Evolutionary conservation across 805 yeast species (phyloP).

Genomic region (Saturnispora silvae): DNA sequence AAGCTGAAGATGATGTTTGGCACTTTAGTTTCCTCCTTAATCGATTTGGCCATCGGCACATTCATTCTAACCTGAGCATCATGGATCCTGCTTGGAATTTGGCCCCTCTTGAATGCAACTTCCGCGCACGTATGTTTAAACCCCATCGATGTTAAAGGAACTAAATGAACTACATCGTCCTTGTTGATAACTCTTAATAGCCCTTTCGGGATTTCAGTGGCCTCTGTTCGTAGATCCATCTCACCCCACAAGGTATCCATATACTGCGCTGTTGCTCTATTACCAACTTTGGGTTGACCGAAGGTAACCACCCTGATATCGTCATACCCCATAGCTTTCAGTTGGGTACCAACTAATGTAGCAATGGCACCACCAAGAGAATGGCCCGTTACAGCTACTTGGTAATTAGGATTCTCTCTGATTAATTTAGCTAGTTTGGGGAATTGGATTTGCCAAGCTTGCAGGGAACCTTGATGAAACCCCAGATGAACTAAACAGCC

Average conservation of each 20-base stretch:
- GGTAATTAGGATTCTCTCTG: slow-evolving; percentile 35
- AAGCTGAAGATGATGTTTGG: not conserved
- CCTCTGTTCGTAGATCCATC: slow-evolving; percentile 15
- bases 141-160: slow-evolving; percentile 41
- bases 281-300: slow-evolving; percentile 61
- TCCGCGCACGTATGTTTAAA: slow-evolving; percentile 41
- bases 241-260: slow-evolving; percentile 38
- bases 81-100: slow-evolving; percentile 21
- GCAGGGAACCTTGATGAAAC: slow-evolving; percentile 37
- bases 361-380: slow-evolving; percentile 63
- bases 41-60: not conserved
- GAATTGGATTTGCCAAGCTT: slow-evolving; percentile 31
- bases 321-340: slow-evolving; percentile 37
- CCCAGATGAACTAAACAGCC: slow-evolving; percentile 59
- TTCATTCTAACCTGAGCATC: not conserved
- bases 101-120: slow-evolving; percentile 31
- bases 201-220: slow-evolving; percentile 21
- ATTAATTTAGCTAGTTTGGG: slow-evolving; percentile 27
- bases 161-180: slow-evolving; percentile 47
- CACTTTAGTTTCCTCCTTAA: not conserved
- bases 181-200: slow-evolving; percentile 46
- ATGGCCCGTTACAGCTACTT: slow-evolving; percentile 54
- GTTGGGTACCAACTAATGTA: slow-evolving; percentile 50
- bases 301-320: slow-evolving; percentile 46
- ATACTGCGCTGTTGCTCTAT: slow-evolving; percentile 37